phyloP scores from a whole-genome alignment of 2,329 filamentous ascomycete genomes.

The Colletotrichum shisoi region DNA sequence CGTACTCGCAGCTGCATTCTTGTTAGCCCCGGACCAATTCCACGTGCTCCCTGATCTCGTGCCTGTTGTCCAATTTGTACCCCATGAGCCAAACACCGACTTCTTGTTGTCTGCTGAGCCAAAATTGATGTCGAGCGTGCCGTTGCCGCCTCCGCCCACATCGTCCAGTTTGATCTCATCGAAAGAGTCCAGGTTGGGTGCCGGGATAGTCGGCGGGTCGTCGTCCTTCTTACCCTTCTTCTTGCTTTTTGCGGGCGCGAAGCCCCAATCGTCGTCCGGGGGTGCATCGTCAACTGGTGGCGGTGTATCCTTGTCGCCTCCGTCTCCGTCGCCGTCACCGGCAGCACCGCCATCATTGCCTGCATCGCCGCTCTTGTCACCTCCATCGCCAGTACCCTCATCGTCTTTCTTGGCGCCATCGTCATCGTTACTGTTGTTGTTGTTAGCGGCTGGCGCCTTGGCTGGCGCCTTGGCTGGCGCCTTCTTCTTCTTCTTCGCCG shows the following conservation, averaged over 20 bases:
- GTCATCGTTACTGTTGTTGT: conserved; percentile 54
- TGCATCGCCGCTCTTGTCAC: conserved; percentile 43
- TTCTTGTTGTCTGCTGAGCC: conserved; percentile 57
- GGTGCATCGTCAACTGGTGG: conserved; percentile 49
- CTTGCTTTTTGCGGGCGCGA: conserved; percentile 59
- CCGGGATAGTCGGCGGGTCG: conserved; percentile 46
- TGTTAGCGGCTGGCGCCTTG: conserved; percentile 52
- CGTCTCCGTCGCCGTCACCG: conserved; percentile 42
- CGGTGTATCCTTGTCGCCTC: conserved; percentile 43
- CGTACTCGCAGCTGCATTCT: conserved; percentile 45
- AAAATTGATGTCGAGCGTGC: conserved; percentile 65
- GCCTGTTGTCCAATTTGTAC: conserved; percentile 66
- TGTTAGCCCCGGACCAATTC: conserved; percentile 53
- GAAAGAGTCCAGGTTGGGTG: conserved; percentile 56
- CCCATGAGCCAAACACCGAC: conserved; percentile 64
- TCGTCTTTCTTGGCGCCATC: conserved; percentile 52
- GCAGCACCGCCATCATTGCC: conserved; percentile 34
- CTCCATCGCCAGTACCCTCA: conserved; percentile 48
- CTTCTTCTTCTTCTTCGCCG: conserved; percentile 66
- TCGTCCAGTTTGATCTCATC: conserved; percentile 74
- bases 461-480: conserved; percentile 53
- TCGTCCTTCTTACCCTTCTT: conserved; percentile 62
- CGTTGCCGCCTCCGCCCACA: conserved; percentile 48
- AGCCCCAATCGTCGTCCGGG: conserved; percentile 63
- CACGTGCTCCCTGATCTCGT: conserved; percentile 47